Evolutionary conservation across 75 land plant species (phyloP), one percentile per base, ranked within the genome.

Genomic region (Isoetes taiwanensis): DNA sequence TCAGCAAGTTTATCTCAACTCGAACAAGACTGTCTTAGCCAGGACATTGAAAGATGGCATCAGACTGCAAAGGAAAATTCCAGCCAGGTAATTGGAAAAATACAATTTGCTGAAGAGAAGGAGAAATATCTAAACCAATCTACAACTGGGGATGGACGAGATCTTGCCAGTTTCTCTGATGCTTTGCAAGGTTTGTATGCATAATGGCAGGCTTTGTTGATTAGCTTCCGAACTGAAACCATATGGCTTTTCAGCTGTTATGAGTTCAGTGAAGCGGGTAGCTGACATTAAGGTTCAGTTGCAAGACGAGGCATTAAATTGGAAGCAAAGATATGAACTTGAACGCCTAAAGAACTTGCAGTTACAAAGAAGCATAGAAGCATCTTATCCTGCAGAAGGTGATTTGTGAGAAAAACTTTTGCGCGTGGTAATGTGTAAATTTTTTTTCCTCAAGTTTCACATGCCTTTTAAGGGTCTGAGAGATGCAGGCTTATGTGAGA

Each of bases 271-370:
- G 26, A 65, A 73, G 39, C 37, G 72, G 50, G 94, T 74, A 21
- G 80, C 94, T 42, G 97, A 83, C 65, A 80, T 75, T 33, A 91
- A 83, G 61, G 94, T 86, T 68, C 42, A 73, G 58, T 87, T 90
- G 32, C 77, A 70, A 67, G 80, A 78, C 26, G 95, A 91, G 68
- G 97, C 97, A 50, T 80, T 79, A 31, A 76, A 83, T 48, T 91
- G 97, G 97, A 91, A 86, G 67, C 79, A 79, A 12, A 91, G 77
- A 66, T 91, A 79, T 68, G 94, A 91, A 68, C 38, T 82, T 32
- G 96, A 90, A 67, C 59, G 64, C 50, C 67, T 59, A 23, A 64
- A 70, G 1, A 84, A 78, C 46, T 19, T 29, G 52, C n/a, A n/a
- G n/a, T n/a, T n/a, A n/a, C n/a, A n/a, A n/a, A n/a, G n/a, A n/a